Base-by-base conservation (phyloP, 176 grass and related monocot species). In the Phyllostachys edulis region DNA sequence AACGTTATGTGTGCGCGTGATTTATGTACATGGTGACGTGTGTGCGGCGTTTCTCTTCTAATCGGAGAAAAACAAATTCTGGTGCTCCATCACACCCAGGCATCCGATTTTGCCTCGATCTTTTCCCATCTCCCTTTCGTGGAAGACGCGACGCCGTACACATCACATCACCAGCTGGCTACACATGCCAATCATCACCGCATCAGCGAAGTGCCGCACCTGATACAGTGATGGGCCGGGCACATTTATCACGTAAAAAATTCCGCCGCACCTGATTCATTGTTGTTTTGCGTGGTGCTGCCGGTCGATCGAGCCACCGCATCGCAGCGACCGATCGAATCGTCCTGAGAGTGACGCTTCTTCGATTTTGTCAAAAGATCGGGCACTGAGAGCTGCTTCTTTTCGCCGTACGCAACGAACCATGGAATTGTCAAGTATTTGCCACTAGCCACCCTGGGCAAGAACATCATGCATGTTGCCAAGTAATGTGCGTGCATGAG, bases 311-410 rank as follows among this genome's bases (percentile, higher is more conserved):
- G 57, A 51, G 68, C 49, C 84, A 51, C 67, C 76, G 67, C 76
- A 51, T 79, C 44, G 67, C 52, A 32, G 39, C 46, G 29, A 34
- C 56, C 76, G 42, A 21, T 51, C 55, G 55, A 59, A 86, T 86
- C 67, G 34, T 2, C 44, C 3, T 73, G 56, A 73, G 3, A 52
- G 76, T 0, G 84, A 73, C 56, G 5, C 51, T 2, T 4, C 84
- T 50, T 51, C 1, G 18, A 50, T 78, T 78, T 65, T 60, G 84
- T 86, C 76, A 65, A 86, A 86, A 71, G 76, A 20, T 32, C 40
- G 18, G 13, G 3, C 26, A 20, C 50, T 37, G 36, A 7, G n/a
- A 37, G 45, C 16, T 7, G 45, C 15, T 7, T 14, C 21, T 37
- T 63, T 62, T 38, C 21, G 18, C 9, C 14, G 57, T 4, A 57